Base-by-base conservation (phyloP, 163 green algal species). In the Coccomyxa subellipsoidea region DNA sequence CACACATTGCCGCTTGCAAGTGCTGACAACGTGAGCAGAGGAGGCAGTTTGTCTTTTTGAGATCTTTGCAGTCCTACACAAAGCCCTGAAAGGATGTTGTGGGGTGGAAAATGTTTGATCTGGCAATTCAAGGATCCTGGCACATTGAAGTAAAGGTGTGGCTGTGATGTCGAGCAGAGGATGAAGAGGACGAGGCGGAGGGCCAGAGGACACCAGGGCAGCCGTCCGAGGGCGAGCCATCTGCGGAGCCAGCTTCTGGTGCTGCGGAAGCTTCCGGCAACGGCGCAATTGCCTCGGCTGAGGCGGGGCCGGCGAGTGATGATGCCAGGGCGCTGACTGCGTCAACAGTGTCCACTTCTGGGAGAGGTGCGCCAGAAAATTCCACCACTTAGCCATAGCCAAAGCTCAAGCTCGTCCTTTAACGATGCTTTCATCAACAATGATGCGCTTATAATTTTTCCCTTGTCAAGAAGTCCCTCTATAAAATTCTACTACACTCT, bases 161-260 rank as follows among this genome's bases (percentile, higher is more conserved):
- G 3, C 47, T 59, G 1, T 59, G 47, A 18, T 59, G 47, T 59
- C 23, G 47, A 59, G 47, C 47, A 59, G 47, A 59, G 80, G 34
- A 84, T 36, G 82, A 84, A 76, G 81, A 72, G 4, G 79, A 84
- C 12, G 66, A 83, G 40, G 77, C 69, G 8, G 69, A 31, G 38
- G 77, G 40, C 0, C 25, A 54, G 15, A 71, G 72, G 25, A 70
- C 77, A 8, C n/a, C 70, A 81, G 70, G 82, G 77, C 75, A 25
- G 39, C 47, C 54, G 23, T 75, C 7, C 9, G 66, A 75, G n/a
- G 47, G 47, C 15, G 47, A 18, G 23, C 47, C 47, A 59, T 12
- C 3, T 59, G 47, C 5, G 15, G 23, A 59, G 1, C 47, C 47
- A 18, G 47, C 47, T 59, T 59, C 47, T 18, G 47, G 23, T 12